Conservation (phyloP, 768 basidiomycete species). For the Leccinum subgranulosum region DNA sequence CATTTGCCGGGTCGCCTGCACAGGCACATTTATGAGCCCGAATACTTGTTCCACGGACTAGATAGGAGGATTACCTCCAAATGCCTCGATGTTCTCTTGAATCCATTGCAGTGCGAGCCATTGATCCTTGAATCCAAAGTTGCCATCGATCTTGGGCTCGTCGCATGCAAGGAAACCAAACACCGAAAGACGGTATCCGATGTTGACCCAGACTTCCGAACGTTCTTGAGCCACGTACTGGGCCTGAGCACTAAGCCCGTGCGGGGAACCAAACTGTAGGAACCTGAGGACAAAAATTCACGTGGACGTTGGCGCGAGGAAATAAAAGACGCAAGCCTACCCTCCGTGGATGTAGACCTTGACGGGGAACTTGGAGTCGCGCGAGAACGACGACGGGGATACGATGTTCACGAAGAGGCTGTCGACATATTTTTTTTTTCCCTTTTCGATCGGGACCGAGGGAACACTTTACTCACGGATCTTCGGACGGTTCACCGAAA, state of each 20-base stretch:
- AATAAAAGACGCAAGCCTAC: constrained; percentile 31
- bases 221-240: constrained; percentile 64
- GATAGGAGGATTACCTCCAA: constrained; percentile 51
- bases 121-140: constrained; percentile 84
- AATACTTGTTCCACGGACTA: not conserved
- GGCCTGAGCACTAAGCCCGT: constrained; percentile 55
- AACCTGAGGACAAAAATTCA: constrained; percentile 42
- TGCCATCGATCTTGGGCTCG: constrained; percentile 58
- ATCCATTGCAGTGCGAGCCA: constrained; percentile 79
- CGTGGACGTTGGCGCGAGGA: not conserved
- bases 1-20: constrained; percentile 55
- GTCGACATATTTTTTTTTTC: not conserved
- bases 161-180: constrained; percentile 76
- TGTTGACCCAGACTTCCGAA: constrained; percentile 71
- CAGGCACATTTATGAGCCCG: not conserved
- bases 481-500: constrained; percentile 63
- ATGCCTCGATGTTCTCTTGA: constrained; percentile 58
- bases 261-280: constrained; percentile 77
- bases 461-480: constrained; percentile 43
- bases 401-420: constrained; percentile 69
- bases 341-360: constrained; percentile 79
- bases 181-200: constrained; percentile 73
- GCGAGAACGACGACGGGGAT: constrained; percentile 45
- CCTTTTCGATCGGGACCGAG: not conserved
- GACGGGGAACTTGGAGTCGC: constrained; percentile 52